Evolutionary conservation across 2,329 filamentous ascomycete genomes (phyloP).

Genomic region (Delphinella strobiligena): DNA sequence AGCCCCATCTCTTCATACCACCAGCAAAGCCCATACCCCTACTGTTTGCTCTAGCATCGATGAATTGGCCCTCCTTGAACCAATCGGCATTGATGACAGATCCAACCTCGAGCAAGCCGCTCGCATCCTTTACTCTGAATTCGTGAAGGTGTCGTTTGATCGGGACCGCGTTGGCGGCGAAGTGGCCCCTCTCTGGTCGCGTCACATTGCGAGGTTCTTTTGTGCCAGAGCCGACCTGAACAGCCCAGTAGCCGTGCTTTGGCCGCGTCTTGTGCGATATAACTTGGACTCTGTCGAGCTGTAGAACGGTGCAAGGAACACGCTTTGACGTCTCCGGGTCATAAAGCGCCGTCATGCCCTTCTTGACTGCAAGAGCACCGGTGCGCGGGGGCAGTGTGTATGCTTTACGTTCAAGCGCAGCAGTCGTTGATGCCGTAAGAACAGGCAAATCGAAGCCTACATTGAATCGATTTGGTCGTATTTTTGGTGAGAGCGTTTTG

Average conservation of each 20-base stretch:
- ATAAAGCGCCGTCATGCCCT: slow-evolving; percentile 91
- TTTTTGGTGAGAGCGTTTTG: slow-evolving; percentile 44
- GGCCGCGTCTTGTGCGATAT: slow-evolving; percentile 72
- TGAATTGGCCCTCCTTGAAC: slow-evolving; percentile 82
- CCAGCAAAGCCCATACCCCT: slow-evolving; percentile 90
- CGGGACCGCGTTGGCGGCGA: slow-evolving; percentile 65
- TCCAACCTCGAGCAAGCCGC: slow-evolving; percentile 65
- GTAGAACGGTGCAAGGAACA: slow-evolving; percentile 79
- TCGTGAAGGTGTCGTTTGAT: slow-evolving; percentile 77
- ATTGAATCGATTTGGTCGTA: slow-evolving; percentile 41
- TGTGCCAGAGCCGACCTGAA: slow-evolving; percentile 73
- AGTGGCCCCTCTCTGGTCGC: slow-evolving; percentile 79
- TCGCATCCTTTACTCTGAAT: slow-evolving; percentile 67
- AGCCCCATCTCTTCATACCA: slow-evolving; percentile 95
- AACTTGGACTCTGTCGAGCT: slow-evolving; percentile 86
- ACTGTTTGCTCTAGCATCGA: slow-evolving; percentile 69
- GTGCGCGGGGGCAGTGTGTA: slow-evolving; percentile 54
- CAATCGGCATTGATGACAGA: slow-evolving; percentile 69
- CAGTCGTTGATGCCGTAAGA: slow-evolving; percentile 43
- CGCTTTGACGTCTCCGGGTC: slow-evolving; percentile 62
- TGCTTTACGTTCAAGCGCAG: slow-evolving; percentile 48
- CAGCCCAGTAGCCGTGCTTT: slow-evolving; percentile 82
- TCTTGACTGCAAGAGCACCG: slow-evolving; percentile 77
- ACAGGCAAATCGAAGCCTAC: slow-evolving; percentile 35
- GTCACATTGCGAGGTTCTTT: slow-evolving; percentile 64